phyloP scores from a whole-genome alignment of 1,284 basidiomycete species.

The Sphaerobolus stellatus region DNA sequence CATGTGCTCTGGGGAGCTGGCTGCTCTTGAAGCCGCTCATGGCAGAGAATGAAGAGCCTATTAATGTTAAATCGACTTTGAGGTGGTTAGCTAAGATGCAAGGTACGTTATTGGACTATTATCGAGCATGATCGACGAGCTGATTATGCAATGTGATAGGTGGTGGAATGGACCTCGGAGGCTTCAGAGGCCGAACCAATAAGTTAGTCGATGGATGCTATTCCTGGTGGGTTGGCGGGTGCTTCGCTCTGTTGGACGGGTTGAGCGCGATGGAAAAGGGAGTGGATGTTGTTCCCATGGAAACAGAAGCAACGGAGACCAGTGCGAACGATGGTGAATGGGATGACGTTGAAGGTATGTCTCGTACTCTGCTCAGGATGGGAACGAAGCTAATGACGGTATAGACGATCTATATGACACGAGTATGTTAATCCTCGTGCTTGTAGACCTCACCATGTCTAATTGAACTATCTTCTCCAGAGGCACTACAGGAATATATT shows the following conservation, averaged over 20 bases:
- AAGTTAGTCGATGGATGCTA: slow-evolving; percentile 99
- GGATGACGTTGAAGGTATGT: slow-evolving; percentile 69
- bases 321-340: slow-evolving; percentile 47
- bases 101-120: slow-evolving; percentile 43
- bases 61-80: slow-evolving; percentile 65
- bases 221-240: slow-evolving; percentile 96
- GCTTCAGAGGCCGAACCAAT: slow-evolving; percentile 92
- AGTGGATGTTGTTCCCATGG: background rate
- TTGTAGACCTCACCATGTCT: background rate
- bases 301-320: slow-evolving; percentile 21
- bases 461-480: slow-evolving; percentile 19
- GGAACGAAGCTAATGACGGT: background rate
- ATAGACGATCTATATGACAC: slow-evolving; percentile 35
- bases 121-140: background rate
- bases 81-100: slow-evolving; percentile 91
- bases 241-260: slow-evolving; percentile 77
- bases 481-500: slow-evolving; percentile 86
- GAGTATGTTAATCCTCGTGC: slow-evolving; percentile 33
- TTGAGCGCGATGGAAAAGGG: slow-evolving; percentile 24
- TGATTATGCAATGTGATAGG: slow-evolving; percentile 16
- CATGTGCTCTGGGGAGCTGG: slow-evolving; percentile 87
- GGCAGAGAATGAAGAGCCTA: slow-evolving; percentile 31
- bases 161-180: slow-evolving; percentile 77
- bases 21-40: slow-evolving; percentile 68
- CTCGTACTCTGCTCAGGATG: background rate